phyloP scores from a whole-genome alignment of 2,329 filamentous ascomycete species.

The Xylariales sp. region DNA sequence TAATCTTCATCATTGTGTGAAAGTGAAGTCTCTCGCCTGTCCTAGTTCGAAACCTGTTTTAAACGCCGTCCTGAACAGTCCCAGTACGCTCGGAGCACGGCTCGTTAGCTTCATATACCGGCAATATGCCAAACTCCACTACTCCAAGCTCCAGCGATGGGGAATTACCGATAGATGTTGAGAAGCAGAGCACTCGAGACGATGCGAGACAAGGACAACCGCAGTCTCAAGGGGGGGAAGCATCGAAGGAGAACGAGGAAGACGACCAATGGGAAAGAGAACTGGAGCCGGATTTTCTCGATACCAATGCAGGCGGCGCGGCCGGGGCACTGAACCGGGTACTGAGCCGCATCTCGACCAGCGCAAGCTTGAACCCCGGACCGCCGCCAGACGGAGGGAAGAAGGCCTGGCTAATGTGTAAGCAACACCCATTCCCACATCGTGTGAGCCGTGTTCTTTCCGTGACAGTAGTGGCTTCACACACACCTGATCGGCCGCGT shows the following conservation, averaged over 20 bases:
- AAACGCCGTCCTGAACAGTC: not conserved
- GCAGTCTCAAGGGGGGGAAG: slow-evolving; percentile 12
- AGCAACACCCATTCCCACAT: slow-evolving; percentile 32
- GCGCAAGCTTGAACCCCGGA: slow-evolving; percentile 55
- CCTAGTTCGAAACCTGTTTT: not conserved
- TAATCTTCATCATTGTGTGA: slow-evolving; percentile 19
- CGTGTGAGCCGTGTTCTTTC: slow-evolving; percentile 35
- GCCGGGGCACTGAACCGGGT: slow-evolving; percentile 52
- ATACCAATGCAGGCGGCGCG: slow-evolving; percentile 43
- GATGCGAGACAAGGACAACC: slow-evolving; percentile 12
- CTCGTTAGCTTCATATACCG: not conserved
- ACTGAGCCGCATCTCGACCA: slow-evolving; percentile 56
- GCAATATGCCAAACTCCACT: slow-evolving; percentile 38
- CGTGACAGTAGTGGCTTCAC: not conserved
- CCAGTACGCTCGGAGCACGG: not conserved
- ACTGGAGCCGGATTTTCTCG: slow-evolving; percentile 43
- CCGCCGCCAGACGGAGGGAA: slow-evolving; percentile 64
- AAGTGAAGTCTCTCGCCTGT: slow-evolving; percentile 22
- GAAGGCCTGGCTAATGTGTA: slow-evolving; percentile 60
- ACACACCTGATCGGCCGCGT: not conserved
- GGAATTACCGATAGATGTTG: slow-evolving; percentile 43
- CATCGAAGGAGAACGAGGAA: slow-evolving; percentile 18
- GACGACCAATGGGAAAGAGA: slow-evolving; percentile 36
- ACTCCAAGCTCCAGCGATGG: slow-evolving; percentile 42
- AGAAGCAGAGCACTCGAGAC: slow-evolving; percentile 39